Evolutionary conservation across 257 asterid species (phyloP).

Genomic region (Apocynum venetum): DNA sequence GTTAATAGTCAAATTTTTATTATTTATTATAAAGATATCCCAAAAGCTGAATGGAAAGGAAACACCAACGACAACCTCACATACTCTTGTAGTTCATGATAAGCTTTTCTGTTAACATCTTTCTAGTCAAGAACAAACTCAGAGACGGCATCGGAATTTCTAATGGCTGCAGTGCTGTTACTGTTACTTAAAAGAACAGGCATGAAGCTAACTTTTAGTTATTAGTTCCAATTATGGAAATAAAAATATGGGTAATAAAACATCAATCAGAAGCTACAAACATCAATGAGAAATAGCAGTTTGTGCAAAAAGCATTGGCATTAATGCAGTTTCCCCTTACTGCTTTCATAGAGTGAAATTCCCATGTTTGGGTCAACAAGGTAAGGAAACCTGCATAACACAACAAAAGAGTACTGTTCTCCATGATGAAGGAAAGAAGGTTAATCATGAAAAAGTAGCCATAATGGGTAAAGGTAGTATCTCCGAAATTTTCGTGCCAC

Average conservation of each 20-base stretch:
- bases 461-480: background rate
- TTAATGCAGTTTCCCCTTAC: constrained; percentile 31
- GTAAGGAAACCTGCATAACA: constrained; percentile 63
- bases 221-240: background rate
- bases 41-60: too few species aligned
- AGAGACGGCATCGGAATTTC: background rate
- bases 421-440: background rate
- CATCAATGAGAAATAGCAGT: background rate
- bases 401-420: background rate
- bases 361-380: constrained; percentile 71
- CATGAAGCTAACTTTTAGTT: background rate
- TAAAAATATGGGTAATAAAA: background rate
- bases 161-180: background rate
- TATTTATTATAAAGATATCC: too few species aligned
- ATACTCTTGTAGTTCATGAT: background rate
- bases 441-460: background rate
- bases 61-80: background rate
- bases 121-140: background rate
- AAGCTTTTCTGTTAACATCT: background rate
- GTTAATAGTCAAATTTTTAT: too few species aligned
- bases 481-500: background rate
- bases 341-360: constrained; percentile 67
- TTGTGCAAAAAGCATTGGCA: background rate
- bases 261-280: background rate
- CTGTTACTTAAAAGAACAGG: background rate